Evolutionary conservation across 495 filamentous ascomycete species (phyloP).

Genomic region (Penicillium cinerascens): DNA sequence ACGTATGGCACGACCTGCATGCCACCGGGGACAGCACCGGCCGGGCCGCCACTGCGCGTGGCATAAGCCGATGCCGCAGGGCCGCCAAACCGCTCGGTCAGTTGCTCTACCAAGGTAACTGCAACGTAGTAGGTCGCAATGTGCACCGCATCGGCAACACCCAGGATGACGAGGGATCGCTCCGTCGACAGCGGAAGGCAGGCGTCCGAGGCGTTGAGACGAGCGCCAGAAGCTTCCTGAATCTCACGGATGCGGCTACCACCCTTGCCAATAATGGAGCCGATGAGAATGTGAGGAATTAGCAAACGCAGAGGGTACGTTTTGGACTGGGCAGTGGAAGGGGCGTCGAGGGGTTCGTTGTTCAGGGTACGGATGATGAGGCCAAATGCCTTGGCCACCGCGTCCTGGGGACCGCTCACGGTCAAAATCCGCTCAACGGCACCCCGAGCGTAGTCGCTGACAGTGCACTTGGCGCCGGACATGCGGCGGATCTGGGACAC

Average conservation of each 20-base stretch:
- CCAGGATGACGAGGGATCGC: constrained; percentile 90
- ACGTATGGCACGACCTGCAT: constrained; percentile 98
- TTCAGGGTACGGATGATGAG: constrained; percentile 97
- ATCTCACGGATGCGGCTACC: constrained; percentile 96
- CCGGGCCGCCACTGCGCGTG: constrained; percentile 88
- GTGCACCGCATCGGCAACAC: constrained; percentile 90
- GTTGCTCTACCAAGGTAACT: constrained; percentile 90
- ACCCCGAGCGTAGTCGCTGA: constrained; percentile 95
- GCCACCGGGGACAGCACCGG: constrained; percentile 87
- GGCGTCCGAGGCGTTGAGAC: constrained; percentile 92
- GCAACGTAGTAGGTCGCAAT: constrained; percentile 98
- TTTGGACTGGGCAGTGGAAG: constrained; percentile 90
- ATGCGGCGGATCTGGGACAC: constrained; percentile 88
- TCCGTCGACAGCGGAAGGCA: constrained; percentile 92
- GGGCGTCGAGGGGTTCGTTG: constrained; percentile 82
- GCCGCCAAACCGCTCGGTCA: constrained; percentile 93
- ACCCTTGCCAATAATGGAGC: constrained; percentile 96
- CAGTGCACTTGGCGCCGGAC: constrained; percentile 95
- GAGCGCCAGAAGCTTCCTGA: constrained; percentile 93
- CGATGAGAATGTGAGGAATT: constrained; percentile 94
- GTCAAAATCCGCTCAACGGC: constrained; percentile 96
- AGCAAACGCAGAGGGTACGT: constrained; percentile 95
- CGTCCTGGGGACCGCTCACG: constrained; percentile 91
- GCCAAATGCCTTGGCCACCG: constrained; percentile 96
- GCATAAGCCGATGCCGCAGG: constrained; percentile 96